Conservation (phyloP, 441 rosid species). For the Gossypium trilobum region DNA sequence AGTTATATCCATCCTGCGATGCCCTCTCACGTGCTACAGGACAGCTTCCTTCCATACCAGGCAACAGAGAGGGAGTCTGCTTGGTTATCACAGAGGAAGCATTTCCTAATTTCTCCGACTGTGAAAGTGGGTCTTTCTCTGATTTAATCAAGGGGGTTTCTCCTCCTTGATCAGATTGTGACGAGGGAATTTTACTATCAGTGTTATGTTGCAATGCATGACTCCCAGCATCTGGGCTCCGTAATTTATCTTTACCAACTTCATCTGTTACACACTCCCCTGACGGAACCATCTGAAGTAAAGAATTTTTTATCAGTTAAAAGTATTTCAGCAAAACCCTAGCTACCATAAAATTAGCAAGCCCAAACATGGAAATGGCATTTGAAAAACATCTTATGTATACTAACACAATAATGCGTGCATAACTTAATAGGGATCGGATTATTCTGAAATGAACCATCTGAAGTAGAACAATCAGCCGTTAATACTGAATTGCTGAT, state of each 20-base stretch:
- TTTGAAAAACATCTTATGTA: not conserved
- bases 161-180: conserved; percentile 27
- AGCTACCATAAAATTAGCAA: conserved; percentile 12
- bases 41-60: conserved; percentile 47
- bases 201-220: conserved; percentile 19
- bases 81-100: conserved; percentile 23
- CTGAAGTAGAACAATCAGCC: not conserved
- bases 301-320: conserved; percentile 23
- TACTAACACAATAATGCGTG: not conserved
- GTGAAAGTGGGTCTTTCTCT: conserved; percentile 22
- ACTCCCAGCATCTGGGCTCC: conserved; percentile 21
- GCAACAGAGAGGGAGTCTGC: conserved; percentile 23
- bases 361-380: conserved; percentile 26
- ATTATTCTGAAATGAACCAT: not conserved
- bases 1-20: conserved; percentile 70
- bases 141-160: conserved; percentile 15
- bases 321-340: conserved; percentile 19
- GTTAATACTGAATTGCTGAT: not conserved
- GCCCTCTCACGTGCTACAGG: conserved; percentile 58
- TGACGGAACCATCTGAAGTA: conserved; percentile 32
- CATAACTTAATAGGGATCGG: not conserved
- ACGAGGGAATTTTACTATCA: conserved; percentile 17
- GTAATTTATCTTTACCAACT: conserved; percentile 27
- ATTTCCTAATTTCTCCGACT: conserved; percentile 35
- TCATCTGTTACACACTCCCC: conserved; percentile 29